Conservation (phyloP, 306 rosid species). For the Vigna trinervia region DNA sequence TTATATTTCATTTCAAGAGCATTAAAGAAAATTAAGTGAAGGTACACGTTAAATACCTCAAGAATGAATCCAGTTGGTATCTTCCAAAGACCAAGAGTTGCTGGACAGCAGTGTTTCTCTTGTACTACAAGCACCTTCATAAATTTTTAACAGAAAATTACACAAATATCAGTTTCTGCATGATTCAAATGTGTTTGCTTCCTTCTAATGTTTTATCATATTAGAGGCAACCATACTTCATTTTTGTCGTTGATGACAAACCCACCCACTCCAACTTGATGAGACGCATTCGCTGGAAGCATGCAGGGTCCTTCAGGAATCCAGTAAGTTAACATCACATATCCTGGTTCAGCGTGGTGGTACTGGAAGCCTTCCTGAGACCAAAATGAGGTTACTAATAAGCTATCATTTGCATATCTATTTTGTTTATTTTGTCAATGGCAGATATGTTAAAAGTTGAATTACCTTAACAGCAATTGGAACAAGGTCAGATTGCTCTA, state of each 20-base stretch:
- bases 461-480: constrained; percentile 90
- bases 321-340: constrained; percentile 95
- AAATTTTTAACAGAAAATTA: constrained; percentile 35
- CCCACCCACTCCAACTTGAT: constrained; percentile 97
- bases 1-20: background rate
- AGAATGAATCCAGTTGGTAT: constrained; percentile 94
- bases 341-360: constrained; percentile 92
- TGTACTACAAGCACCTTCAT: constrained; percentile 92
- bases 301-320: constrained; percentile 91
- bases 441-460: constrained; percentile 38
- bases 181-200: constrained; percentile 29
- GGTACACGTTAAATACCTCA: constrained; percentile 61
- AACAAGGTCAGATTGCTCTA: constrained; percentile 76
- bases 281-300: constrained; percentile 97
- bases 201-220: background rate
- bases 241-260: constrained; percentile 76
- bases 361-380: constrained; percentile 90
- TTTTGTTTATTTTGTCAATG: constrained; percentile 3
- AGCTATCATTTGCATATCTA: background rate
- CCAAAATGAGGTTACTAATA: constrained; percentile 48
- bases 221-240: constrained; percentile 63
- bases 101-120: constrained; percentile 80
- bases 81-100: constrained; percentile 79
- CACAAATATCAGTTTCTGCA: background rate
- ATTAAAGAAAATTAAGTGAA: constrained; percentile 2